Evolutionary conservation across 108 stramenopile species (phyloP).

Genomic region (Nitzschia sp.): DNA sequence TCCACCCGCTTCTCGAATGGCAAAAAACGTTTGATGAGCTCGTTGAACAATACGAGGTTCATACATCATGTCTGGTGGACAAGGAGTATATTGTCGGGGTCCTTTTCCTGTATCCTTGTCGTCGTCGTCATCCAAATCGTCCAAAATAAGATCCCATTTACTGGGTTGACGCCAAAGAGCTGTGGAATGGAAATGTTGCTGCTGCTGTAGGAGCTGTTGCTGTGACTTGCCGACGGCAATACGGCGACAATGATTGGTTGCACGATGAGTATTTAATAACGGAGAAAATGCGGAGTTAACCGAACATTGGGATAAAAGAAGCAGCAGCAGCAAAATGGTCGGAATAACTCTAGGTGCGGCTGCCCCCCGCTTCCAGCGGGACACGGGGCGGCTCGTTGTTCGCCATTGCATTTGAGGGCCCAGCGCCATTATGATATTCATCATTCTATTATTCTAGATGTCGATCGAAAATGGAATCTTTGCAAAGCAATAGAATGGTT

Average conservation of each 20-base stretch:
- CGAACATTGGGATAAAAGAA: neutral
- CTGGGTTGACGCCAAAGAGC: constrained; percentile 13
- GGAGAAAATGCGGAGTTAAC: neutral
- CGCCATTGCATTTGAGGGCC: too few species aligned
- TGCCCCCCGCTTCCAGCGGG: too few species aligned
- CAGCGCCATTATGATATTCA: too few species aligned
- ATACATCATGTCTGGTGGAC: constrained; percentile 81
- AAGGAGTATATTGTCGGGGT: constrained; percentile 34
- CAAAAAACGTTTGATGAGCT: constrained; percentile 63
- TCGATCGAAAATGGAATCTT: too few species aligned
- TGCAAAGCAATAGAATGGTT: too few species aligned
- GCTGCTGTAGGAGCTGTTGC: neutral
- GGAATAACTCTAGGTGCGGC: too few species aligned
- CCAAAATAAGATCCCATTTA: constrained; percentile 68
- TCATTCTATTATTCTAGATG: too few species aligned
- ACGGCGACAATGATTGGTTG: neutral
- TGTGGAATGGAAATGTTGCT: neutral
- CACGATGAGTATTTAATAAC: neutral
- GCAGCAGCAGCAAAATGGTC: too few species aligned
- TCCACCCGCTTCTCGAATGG: constrained; percentile 67
- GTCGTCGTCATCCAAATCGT: constrained; percentile 42
- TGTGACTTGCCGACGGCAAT: neutral
- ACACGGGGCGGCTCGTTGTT: too few species aligned
- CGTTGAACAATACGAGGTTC: constrained; percentile 62
- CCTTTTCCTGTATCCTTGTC: neutral